phyloP scores from a whole-genome alignment of 73 alveolate genomes.

The Paramecium biaurelia region DNA sequence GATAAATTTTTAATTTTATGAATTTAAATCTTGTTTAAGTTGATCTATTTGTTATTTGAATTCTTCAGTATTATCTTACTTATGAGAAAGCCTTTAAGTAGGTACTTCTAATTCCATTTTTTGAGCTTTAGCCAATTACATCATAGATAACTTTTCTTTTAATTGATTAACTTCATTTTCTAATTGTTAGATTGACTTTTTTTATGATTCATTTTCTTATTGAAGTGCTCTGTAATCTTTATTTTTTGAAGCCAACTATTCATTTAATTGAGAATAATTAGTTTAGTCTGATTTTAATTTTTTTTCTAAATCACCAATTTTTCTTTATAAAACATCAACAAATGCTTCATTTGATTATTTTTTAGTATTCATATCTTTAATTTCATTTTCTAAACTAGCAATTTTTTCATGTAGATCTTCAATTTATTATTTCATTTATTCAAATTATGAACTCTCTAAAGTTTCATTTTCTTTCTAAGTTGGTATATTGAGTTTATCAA shows the following conservation, averaged over 20 bases:
- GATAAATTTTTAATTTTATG: background rate
- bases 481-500: background rate
- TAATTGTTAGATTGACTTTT: background rate
- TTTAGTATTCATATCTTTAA: background rate
- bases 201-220: background rate
- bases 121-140: background rate
- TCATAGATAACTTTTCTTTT: background rate
- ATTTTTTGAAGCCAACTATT: background rate
- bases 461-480: background rate
- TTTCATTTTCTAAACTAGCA: background rate
- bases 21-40: background rate
- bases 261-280: background rate
- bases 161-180: background rate
- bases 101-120: background rate
- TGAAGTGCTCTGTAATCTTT: background rate
- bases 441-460: background rate
- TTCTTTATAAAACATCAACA: background rate
- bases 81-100: background rate
- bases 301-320: background rate
- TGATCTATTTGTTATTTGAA: background rate
- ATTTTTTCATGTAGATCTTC: background rate
- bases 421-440: background rate
- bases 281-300: background rate
- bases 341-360: background rate
- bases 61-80: background rate